phyloP scores from a whole-genome alignment of 169 alveolate species.

The Plasmodium knowlesi region DNA sequence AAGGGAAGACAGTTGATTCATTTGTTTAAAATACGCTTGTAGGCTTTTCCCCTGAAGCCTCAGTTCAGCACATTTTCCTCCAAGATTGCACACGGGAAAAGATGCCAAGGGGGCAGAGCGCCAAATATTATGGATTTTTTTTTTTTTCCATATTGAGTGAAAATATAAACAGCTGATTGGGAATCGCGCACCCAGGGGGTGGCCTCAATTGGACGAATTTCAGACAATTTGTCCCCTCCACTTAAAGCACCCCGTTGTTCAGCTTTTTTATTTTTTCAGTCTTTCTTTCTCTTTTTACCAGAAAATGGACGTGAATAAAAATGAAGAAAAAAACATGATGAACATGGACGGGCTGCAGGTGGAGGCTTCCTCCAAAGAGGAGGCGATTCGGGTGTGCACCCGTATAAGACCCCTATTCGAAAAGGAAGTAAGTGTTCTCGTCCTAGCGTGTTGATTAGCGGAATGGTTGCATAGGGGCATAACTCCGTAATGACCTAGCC shows the following conservation, averaged over 20 bases:
- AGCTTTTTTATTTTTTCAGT: not conserved
- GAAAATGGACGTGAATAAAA: conserved; percentile 64
- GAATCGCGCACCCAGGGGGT: not conserved
- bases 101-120: not conserved
- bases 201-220: not conserved
- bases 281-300: not conserved
- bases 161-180: not conserved
- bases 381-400: conserved; percentile 83
- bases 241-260: not conserved
- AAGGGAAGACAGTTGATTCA: not conserved
- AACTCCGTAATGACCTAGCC: not conserved
- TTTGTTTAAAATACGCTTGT: not conserved
- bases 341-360: conserved; percentile 53
- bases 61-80: not conserved
- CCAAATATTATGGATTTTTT: not conserved
- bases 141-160: not conserved
- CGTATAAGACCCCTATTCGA: conserved; percentile 86
- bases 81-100: not conserved
- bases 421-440: conserved; percentile 79
- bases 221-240: not conserved
- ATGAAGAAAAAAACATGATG: conserved; percentile 44
- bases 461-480: not conserved
- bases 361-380: conserved; percentile 81
- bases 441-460: not conserved
- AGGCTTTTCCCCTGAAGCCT: not conserved